A percentile compares a stretch with the other conserved stretches of the same genome.
These are phyloP conservation scores for Penicillium freii DNA, from an alignment of 2,329 filamentous ascomycete species.

Conservation along the genomic window DNA sequence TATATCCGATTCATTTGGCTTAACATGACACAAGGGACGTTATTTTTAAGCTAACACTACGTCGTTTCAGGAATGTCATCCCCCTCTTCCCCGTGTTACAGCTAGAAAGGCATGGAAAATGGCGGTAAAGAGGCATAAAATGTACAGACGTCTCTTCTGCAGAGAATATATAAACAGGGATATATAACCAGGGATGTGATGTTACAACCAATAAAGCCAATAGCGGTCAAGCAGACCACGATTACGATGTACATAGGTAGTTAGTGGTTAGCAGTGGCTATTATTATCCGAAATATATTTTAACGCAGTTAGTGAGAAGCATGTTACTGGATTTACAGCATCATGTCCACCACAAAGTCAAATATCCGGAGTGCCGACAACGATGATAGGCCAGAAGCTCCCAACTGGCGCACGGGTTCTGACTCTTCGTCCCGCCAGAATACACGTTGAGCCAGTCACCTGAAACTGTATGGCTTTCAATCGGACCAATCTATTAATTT, in stretches of 20 bases:
- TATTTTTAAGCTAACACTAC: not conserved
- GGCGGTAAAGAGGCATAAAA: not conserved
- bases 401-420: conserved; percentile 1
- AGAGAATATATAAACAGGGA: not conserved
- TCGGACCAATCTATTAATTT: not conserved
- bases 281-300: not conserved
- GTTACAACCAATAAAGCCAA: not conserved
- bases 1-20: not conserved
- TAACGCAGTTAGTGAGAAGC: not conserved
- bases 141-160: not conserved
- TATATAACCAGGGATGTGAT: not conserved
- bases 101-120: not conserved
- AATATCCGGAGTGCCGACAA: conserved; percentile 7
- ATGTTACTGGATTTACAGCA: not conserved
- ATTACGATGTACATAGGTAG: not conserved
- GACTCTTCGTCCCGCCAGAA: not conserved
- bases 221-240: not conserved
- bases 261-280: not conserved
- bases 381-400: conserved; percentile 4
- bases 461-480: conserved; percentile 6
- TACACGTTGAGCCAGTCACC: conserved; percentile 4
- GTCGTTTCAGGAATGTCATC: too few species aligned
- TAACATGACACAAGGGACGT: not conserved
- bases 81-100: not conserved
- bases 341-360: not conserved